phyloP scores from a whole-genome alignment of 768 basidiomycete species.

The Crucibulum laeve region DNA sequence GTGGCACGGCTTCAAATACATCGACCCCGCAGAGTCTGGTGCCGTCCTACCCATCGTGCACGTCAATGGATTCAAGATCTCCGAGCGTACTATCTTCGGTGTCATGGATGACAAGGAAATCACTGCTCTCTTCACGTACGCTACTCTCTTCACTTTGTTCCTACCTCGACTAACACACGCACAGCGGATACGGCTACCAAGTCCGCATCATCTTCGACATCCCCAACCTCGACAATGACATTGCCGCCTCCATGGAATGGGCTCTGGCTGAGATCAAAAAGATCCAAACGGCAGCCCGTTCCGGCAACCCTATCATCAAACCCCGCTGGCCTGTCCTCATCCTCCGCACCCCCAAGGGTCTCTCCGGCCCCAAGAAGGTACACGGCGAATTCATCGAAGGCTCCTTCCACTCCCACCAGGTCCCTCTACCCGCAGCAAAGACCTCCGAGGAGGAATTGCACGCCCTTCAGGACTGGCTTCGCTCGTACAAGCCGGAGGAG shows the following conservation, averaged over 20 bases:
- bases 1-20: conserved; percentile 87
- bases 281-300: conserved; percentile 78
- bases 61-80: conserved; percentile 88
- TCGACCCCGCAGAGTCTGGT: conserved; percentile 86
- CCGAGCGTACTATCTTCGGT: conserved; percentile 84
- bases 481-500: conserved; percentile 63
- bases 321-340: conserved; percentile 91
- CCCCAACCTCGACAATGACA: conserved; percentile 65
- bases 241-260: conserved; percentile 83
- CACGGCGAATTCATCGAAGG: conserved; percentile 75
- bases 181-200: conserved; percentile 84
- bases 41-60: conserved; percentile 91
- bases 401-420: conserved; percentile 85
- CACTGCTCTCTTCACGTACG: conserved; percentile 66
- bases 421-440: conserved; percentile 75
- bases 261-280: conserved; percentile 65
- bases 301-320: conserved; percentile 73
- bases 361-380: conserved; percentile 61
- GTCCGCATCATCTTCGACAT: conserved; percentile 74
- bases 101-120: conserved; percentile 90
- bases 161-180: conserved; percentile 3
- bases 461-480: conserved; percentile 68
- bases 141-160: conserved; percentile 1
- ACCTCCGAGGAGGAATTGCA: conserved; percentile 58
- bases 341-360: conserved; percentile 83